A percentile compares a stretch with the other conserved stretches of the same genome.
phyloP scores from a whole-genome alignment of 2,329 filamentous ascomycete genomes.

The Epicoccum nigrum region DNA sequence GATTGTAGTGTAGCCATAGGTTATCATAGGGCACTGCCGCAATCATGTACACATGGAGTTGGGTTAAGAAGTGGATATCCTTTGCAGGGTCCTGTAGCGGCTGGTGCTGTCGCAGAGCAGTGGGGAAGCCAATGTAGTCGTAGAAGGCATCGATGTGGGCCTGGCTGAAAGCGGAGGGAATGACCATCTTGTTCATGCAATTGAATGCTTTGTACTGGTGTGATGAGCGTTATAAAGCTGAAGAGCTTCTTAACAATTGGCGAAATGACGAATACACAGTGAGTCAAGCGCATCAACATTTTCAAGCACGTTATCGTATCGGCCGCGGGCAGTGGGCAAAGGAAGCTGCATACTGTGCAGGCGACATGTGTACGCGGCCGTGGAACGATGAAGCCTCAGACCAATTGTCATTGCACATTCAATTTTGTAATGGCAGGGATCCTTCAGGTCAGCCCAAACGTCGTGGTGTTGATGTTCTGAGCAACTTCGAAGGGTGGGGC shows the following conservation, averaged over 20 bases:
- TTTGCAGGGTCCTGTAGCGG: constrained; percentile 11
- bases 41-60: constrained; percentile 56
- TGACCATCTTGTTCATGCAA: constrained; percentile 2
- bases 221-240: neutral
- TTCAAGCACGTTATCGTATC: constrained; percentile 19
- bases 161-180: constrained; percentile 29
- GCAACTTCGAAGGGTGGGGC: neutral
- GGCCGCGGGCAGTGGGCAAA: neutral
- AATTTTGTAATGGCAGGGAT: neutral
- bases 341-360: neutral
- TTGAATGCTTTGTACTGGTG: neutral
- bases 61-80: constrained; percentile 46
- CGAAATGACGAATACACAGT: constrained; percentile 11
- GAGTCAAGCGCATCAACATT: constrained; percentile 15
- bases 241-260: neutral
- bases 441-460: neutral
- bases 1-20: constrained; percentile 59
- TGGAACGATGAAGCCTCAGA: neutral
- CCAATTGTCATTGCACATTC: neutral
- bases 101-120: constrained; percentile 14
- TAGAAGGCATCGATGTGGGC: constrained; percentile 44
- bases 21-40: constrained; percentile 63
- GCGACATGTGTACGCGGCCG: neutral
- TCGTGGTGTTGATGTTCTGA: constrained; percentile 13
- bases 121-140: constrained; percentile 38